Conservation (phyloP, 441 rosid species). For the Brassica balearica region DNA sequence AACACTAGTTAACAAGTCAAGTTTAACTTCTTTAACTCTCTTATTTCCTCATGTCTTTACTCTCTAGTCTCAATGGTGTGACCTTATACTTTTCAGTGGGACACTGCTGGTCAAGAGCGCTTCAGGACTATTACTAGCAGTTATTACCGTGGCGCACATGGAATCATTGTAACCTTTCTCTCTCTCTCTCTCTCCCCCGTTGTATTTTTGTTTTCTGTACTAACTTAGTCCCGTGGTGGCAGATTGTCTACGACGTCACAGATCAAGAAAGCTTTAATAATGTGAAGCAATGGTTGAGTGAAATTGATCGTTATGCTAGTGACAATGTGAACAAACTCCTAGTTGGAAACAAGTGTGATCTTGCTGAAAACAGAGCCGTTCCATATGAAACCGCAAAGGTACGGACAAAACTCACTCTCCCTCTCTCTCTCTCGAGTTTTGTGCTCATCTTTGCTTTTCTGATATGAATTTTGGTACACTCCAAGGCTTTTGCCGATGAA, state of each 20-base stretch:
- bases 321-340: conserved; percentile 69
- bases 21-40: background rate
- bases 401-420: background rate
- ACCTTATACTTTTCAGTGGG: conserved; percentile 56
- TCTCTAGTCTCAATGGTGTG: background rate
- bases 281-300: conserved; percentile 69
- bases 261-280: conserved; percentile 73
- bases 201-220: background rate
- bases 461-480: background rate
- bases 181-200: conserved; percentile 8
- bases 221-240: background rate
- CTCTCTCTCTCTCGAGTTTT: background rate
- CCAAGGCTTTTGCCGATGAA: conserved; percentile 65
- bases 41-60: background rate
- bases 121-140: conserved; percentile 80
- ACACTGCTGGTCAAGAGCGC: conserved; percentile 82
- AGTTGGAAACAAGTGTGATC: conserved; percentile 70
- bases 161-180: conserved; percentile 52
- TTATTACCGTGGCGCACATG: conserved; percentile 80
- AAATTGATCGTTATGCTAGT: conserved; percentile 68
- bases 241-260: conserved; percentile 74
- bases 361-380: conserved; percentile 58
- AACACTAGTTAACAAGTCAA: background rate
- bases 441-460: conserved; percentile 9
- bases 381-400: conserved; percentile 71